Percentiles rank a stretch among this genome's conserved stretches.
phyloP scores from a whole-genome alignment of 1,284 basidiomycete genomes.

The Amylostereum areolatum region DNA sequence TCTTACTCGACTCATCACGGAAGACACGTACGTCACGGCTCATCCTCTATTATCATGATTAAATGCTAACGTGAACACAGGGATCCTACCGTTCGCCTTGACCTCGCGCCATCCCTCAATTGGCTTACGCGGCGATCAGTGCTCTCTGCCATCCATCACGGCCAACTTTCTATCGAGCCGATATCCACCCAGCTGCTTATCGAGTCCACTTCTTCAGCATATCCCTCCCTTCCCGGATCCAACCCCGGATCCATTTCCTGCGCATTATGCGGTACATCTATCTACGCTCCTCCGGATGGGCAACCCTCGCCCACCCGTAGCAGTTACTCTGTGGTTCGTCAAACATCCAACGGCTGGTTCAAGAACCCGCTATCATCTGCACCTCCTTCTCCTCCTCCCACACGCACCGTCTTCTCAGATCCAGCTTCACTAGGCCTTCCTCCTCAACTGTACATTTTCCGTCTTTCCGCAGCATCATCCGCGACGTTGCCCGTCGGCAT shows the following conservation, averaged over 20 bases:
- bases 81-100: conserved; percentile 89
- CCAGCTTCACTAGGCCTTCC: conserved; percentile 16
- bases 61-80: conserved; percentile 31
- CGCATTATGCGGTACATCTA: conserved; percentile 70
- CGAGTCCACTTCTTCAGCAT: conserved; percentile 38
- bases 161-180: conserved; percentile 88
- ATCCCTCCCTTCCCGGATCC: conserved; percentile 39
- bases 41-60: conserved; percentile 5
- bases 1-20: conserved; percentile 72
- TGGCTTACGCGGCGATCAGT: conserved; percentile 91
- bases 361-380: conserved; percentile 39
- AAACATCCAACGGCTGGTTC: conserved; percentile 43
- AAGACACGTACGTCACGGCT: conserved; percentile 76
- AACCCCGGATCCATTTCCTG: conserved; percentile 41
- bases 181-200: conserved; percentile 51
- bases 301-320: conserved; percentile 22
- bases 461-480: conserved; percentile 32
- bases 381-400: conserved; percentile 17
- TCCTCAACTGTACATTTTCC: conserved; percentile 56
- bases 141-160: conserved; percentile 78
- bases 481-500: conserved; percentile 13
- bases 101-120: conserved; percentile 90
- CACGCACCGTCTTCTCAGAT: conserved; percentile 18
- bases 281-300: conserved; percentile 27
- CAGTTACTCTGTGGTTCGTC: conserved; percentile 1